Base-by-base conservation (phyloP, 208 protist species). In the Crithidia fasciculata region DNA sequence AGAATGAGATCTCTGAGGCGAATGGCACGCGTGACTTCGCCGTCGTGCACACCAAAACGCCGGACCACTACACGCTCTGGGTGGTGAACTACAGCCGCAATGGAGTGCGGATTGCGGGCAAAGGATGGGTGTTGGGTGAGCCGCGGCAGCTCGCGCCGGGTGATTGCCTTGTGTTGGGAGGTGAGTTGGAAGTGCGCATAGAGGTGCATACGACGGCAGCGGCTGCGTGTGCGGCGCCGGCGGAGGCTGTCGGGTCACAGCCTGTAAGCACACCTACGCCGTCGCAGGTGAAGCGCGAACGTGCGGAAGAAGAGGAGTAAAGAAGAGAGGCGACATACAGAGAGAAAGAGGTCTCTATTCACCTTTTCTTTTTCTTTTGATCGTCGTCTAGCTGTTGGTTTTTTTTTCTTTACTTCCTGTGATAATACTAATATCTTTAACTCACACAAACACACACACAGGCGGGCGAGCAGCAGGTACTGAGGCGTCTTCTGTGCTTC, bases 71-170 rank as follows among this genome's bases (percentile, higher is more conserved):
- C 64, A 80, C 69, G 56, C 55, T 93, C 41, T 88, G 79, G 72
- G 55, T 95, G 41, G 65, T 92, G 19, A 95, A 91, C 74, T 93
- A 95, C 70, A 83, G 86, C 13, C 71, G 83, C n/a, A 93, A 95
- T 57, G 91, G 91, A 36, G 72, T 78, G 2, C 74, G 73, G 16
- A 53, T 78, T 36, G 54, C 45, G 9, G 73, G 78, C 3, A 52
- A 60, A 28, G 69, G 69, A 3, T 72, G 69, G 66, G 65, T 81
- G 60, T 79, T 92, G 10, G 82, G 86, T 5, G 80, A 81, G 43
- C 79, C 86, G 65, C 61, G 86, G 8, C 62, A 74, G 55, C 69
- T 95, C 41, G 57, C 69, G 3, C 74, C 76, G 7, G 82, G 83
- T 15, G 68, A 84, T 54, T 64, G 83, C 43, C 55, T 87, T 19